A percentile compares a stretch with the other conserved stretches of the same genome.
Conservation (phyloP, 1,284 basidiomycete species). For the Exobasidium rhododendri region DNA sequence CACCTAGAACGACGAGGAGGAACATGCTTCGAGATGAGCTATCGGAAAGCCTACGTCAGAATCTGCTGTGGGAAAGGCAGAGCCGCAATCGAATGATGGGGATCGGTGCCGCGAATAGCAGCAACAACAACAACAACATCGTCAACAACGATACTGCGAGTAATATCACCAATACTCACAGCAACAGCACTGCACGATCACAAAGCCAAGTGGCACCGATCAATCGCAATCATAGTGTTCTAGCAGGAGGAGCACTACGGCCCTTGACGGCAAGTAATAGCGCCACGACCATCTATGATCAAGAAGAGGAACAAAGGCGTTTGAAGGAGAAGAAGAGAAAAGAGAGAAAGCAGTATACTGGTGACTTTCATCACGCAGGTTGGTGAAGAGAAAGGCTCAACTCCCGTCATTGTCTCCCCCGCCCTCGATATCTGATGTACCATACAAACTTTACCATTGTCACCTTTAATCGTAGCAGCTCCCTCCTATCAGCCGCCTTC, state of each 20-base stretch:
- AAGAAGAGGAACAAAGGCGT: neutral
- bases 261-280: slow-evolving; percentile 34
- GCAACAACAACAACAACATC: neutral
- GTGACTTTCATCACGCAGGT: slow-evolving; percentile 10
- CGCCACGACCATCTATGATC: slow-evolving; percentile 8
- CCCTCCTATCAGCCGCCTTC: too few relatives aligned
- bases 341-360: neutral
- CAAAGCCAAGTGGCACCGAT: neutral
- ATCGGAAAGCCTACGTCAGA: slow-evolving; percentile 75
- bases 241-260: slow-evolving; percentile 35
- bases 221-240: slow-evolving; percentile 28
- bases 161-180: slow-evolving; percentile 9
- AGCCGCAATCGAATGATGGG: slow-evolving; percentile 49
- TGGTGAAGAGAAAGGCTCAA: slow-evolving; percentile 7
- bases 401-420: too few relatives aligned
- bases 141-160: neutral
- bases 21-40: slow-evolving; percentile 80
- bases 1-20: slow-evolving; percentile 76
- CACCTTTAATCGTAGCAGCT: too few relatives aligned
- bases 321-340: neutral
- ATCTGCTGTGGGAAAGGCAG: slow-evolving; percentile 76
- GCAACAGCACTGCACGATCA: neutral
- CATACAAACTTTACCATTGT: too few relatives aligned
- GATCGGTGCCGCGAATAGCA: slow-evolving; percentile 22
- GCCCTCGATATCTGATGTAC: too few relatives aligned